phyloP scores from a whole-genome alignment of 2,329 filamentous ascomycete genomes.

The Rachicladosporium sp. region DNA sequence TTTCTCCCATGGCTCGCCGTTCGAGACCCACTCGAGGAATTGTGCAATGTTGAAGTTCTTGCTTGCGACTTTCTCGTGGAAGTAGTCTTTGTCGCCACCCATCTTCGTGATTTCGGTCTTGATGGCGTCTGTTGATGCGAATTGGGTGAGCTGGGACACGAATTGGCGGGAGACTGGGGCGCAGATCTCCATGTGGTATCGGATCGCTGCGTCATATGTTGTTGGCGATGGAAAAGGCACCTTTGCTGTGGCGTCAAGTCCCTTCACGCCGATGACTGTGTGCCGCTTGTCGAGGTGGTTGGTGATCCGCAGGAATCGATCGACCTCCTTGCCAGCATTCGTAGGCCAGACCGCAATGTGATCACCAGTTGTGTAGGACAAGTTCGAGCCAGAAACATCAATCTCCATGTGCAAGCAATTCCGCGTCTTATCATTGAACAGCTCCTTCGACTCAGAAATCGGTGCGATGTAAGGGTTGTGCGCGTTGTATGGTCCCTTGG shows the following conservation, averaged over 20 bases:
- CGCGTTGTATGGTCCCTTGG: slow-evolving; percentile 84
- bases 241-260: slow-evolving; percentile 87
- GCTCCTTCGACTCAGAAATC: slow-evolving; percentile 76
- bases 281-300: slow-evolving; percentile 66
- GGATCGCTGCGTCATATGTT: slow-evolving; percentile 82
- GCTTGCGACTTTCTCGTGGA: slow-evolving; percentile 70
- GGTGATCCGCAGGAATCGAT: slow-evolving; percentile 71
- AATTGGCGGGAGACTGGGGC: slow-evolving; percentile 95
- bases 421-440: slow-evolving; percentile 79
- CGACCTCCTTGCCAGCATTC: slow-evolving; percentile 83
- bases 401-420: slow-evolving; percentile 97
- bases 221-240: slow-evolving; percentile 95
- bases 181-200: slow-evolving; percentile 95
- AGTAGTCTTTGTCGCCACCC: slow-evolving; percentile 89
- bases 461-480: slow-evolving; percentile 84
- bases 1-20: slow-evolving; percentile 64
- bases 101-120: slow-evolving; percentile 84
- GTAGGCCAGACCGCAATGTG: slow-evolving; percentile 97
- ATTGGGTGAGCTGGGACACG: slow-evolving; percentile 71
- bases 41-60: slow-evolving; percentile 85
- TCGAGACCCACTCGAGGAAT: slow-evolving; percentile 60
- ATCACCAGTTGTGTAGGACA: slow-evolving; percentile 91
- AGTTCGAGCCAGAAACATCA: slow-evolving; percentile 75
- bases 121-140: slow-evolving; percentile 70
- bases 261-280: slow-evolving; percentile 75